Conservation (phyloP, 345 rosid species). For the Noccaea bulbosa region DNA sequence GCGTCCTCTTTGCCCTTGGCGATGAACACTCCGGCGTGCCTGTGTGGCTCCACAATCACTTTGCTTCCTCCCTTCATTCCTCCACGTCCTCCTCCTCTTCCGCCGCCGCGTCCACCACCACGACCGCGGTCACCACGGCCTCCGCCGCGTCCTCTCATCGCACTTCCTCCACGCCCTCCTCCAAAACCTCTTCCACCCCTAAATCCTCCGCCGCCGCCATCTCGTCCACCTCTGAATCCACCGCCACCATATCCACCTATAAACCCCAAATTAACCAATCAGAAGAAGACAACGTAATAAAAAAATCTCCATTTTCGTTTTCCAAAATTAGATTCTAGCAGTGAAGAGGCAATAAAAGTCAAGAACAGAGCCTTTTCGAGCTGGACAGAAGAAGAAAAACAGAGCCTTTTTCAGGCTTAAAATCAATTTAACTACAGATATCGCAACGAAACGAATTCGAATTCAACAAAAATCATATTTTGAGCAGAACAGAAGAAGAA, state of each 20-base stretch:
- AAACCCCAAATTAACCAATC: neutral
- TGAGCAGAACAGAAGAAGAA: neutral
- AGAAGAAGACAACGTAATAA: neutral
- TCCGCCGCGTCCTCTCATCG: conserved; percentile 53
- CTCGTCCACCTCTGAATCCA: conserved; percentile 28
- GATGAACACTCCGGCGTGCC: conserved; percentile 81
- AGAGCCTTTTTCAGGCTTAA: neutral
- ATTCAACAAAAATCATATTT: neutral
- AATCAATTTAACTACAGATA: neutral
- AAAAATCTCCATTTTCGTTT: neutral
- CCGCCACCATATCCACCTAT: conserved; percentile 34
- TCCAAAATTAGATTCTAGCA: neutral
- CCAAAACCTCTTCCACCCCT: conserved; percentile 14
- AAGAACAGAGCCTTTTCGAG: neutral
- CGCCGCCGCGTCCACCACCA: conserved; percentile 18
- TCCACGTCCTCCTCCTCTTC: conserved; percentile 58
- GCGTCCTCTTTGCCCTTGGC: conserved; percentile 94
- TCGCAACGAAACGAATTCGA: neutral
- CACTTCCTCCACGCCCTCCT: conserved; percentile 50
- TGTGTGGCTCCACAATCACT: conserved; percentile 83
- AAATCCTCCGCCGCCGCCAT: conserved; percentile 17
- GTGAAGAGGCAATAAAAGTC: neutral
- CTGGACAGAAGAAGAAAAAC: conserved; percentile 1
- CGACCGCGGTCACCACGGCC: conserved; percentile 22
- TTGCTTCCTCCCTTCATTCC: conserved; percentile 92